Evolutionary conservation across 164 flowering plant species (phyloP), one percentile per base, ranked within the genome.

Genomic region (Annona squamosa): DNA sequence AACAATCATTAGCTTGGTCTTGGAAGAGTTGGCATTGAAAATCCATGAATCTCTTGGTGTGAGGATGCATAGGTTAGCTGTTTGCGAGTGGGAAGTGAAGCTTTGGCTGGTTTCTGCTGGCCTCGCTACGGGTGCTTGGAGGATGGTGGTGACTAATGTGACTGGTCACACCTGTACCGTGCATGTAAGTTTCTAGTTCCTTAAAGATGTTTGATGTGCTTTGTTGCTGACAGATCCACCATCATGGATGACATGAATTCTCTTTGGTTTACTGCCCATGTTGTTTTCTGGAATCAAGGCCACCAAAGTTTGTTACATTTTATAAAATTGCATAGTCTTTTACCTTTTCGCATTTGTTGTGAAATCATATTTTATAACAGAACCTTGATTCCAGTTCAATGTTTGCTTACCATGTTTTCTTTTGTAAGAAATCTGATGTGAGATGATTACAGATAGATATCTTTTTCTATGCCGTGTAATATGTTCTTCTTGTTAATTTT

Each of bases 41-140:
- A 86, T 96, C 46, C 93, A 93, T 83, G 79, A 86, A 63, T 82
- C 78, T 73, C 91, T 86, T 82, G 98, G 98, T 69, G 97, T 89
- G 52, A 87, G 92, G 78, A 91, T 96, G 99, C 91, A 96, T 66
- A 79, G 90, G 26, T 81, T 96, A 72, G 90, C 91, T 76, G 97
- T 96, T 69, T 89, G 91, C 77, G 89, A 91, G 83, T 96, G 99
- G 99, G 99, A 96, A 84, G 92, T 96, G 75, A 93, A 91, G 78
- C 94, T 96, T 45, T 87, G 95, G 91, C 80, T 96, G 76, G 82
- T 87, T 52, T 85, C 92, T 69, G 78, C 80, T 66, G 98, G 94
- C 67, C 84, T 73, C 52, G 91, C 95, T 61, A 86, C 87, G 77
- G 98, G 98, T 74, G 90, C 97, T 73, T 93, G 98, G 99, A 91